Percentiles rank a stretch among this genome's conserved stretches.
phyloP scores from a whole-genome alignment of 1,139 yeast species.

The Suhomyces bokatorum region DNA sequence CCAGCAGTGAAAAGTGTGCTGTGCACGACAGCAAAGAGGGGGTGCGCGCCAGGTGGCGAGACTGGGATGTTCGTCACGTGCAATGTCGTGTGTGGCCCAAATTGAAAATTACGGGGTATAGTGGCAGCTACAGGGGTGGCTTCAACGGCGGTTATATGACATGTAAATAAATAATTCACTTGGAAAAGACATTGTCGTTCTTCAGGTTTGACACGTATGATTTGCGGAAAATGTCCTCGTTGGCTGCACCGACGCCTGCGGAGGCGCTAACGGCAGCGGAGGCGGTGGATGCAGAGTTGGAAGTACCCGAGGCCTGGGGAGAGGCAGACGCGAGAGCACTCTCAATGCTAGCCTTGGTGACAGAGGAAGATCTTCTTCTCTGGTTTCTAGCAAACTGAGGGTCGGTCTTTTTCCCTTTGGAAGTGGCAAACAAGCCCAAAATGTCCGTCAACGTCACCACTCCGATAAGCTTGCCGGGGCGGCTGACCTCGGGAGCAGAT shows the following conservation, averaged over 20 bases:
- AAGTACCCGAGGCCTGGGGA: neutral
- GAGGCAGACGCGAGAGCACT: slow-evolving; percentile 14
- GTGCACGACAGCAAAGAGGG: neutral
- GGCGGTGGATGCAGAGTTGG: slow-evolving; percentile 1
- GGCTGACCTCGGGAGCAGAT: slow-evolving; percentile 23
- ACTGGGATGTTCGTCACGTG: neutral
- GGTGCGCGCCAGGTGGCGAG: neutral
- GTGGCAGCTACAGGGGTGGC: slow-evolving; percentile 1
- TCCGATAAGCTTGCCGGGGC: slow-evolving; percentile 78
- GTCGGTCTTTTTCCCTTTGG: slow-evolving; percentile 65
- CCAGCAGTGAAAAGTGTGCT: slow-evolving; percentile 1
- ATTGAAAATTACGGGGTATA: neutral
- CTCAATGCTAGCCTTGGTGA: slow-evolving; percentile 42
- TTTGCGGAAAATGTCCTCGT: slow-evolving; percentile 22
- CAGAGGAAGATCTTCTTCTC: slow-evolving; percentile 66
- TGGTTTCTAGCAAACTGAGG: slow-evolving; percentile 86
- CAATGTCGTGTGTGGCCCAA: neutral
- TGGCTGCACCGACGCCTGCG: slow-evolving; percentile 10
- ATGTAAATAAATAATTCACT: slow-evolving; percentile 5
- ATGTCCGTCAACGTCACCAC: slow-evolving; percentile 91
- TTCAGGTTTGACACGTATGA: slow-evolving; percentile 15
- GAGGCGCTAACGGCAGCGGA: slow-evolving; percentile 7
- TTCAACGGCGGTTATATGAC: neutral
- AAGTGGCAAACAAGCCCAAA: slow-evolving; percentile 73
- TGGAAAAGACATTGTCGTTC: slow-evolving; percentile 11